Conservation (phyloP, 2,329 filamentous ascomycete species). For the Neonectria hederae region DNA sequence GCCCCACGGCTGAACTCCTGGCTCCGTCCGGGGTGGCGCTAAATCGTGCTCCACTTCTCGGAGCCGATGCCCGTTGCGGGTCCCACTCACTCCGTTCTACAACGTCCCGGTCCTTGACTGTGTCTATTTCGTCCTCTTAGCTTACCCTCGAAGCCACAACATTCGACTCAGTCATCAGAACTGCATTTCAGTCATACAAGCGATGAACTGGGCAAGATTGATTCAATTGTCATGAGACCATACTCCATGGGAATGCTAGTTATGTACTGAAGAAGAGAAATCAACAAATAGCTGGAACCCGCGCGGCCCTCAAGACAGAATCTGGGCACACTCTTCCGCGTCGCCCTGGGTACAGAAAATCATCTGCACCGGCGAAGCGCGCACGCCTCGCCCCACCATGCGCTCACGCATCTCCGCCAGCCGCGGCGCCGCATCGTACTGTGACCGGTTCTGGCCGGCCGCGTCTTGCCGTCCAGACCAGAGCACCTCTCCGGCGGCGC, state of each 20-base stretch:
- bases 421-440: constrained; percentile 74
- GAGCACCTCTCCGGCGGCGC: constrained; percentile 79
- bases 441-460: constrained; percentile 73
- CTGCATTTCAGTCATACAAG: background rate
- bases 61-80: constrained; percentile 6
- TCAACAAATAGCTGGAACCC: constrained; percentile 9
- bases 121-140: background rate
- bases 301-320: constrained; percentile 15
- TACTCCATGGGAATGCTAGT: background rate
- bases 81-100: background rate
- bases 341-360: constrained; percentile 51
- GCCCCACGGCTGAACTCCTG: constrained; percentile 7
- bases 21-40: constrained; percentile 5
- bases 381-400: constrained; percentile 73
- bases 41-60: background rate
- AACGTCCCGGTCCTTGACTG: background rate
- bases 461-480: constrained; percentile 79
- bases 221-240: background rate
- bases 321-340: constrained; percentile 40
- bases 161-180: background rate
- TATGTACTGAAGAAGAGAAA: constrained; percentile 19
- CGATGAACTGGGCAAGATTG: background rate
- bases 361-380: constrained; percentile 74
- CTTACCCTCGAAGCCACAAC: background rate
- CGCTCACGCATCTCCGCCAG: constrained; percentile 81